Evolutionary conservation across 805 yeast genomes (phyloP).

Genomic region (Cyberlindnera xylosilytica): DNA sequence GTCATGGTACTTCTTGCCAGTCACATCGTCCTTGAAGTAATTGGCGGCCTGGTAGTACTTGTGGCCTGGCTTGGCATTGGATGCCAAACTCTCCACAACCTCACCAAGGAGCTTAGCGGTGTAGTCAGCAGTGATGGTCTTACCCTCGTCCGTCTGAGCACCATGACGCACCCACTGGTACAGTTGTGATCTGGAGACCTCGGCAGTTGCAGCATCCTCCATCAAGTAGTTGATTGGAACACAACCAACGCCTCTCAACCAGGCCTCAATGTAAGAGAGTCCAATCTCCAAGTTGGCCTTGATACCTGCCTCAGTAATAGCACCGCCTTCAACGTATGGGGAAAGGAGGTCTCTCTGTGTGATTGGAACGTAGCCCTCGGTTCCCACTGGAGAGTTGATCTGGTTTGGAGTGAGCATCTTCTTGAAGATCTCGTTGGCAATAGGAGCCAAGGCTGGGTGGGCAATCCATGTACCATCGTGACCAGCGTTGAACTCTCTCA

Average conservation of each 20-base stretch:
- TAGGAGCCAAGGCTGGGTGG: slow-evolving; percentile 76
- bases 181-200: slow-evolving; percentile 77
- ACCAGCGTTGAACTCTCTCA: slow-evolving; percentile 72
- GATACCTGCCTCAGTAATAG: slow-evolving; percentile 69
- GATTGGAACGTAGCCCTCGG: slow-evolving; percentile 38
- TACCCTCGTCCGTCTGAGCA: slow-evolving; percentile 55
- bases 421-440: slow-evolving; percentile 68
- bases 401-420: slow-evolving; percentile 85
- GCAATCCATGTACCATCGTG: slow-evolving; percentile 92
- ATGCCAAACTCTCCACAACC: slow-evolving; percentile 52
- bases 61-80: slow-evolving; percentile 53
- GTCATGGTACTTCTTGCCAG: slow-evolving; percentile 70
- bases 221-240: slow-evolving; percentile 81
- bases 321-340: slow-evolving; percentile 56
- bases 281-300: slow-evolving; percentile 72
- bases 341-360: slow-evolving; percentile 33
- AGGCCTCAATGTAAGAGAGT: slow-evolving; percentile 76
- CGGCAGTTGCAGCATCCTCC: slow-evolving; percentile 93
- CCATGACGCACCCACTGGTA: slow-evolving; percentile 83
- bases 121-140: slow-evolving; percentile 57
- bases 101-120: slow-evolving; percentile 55
- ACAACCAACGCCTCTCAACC: slow-evolving; percentile 83
- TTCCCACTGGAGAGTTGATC: slow-evolving; percentile 38
- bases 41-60: slow-evolving; percentile 68
- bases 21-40: slow-evolving; percentile 68